These are phyloP conservation scores for Bimuria novae-zelandiae DNA, from an alignment of 2,329 filamentous ascomycete species.

Conservation along the genomic window DNA sequence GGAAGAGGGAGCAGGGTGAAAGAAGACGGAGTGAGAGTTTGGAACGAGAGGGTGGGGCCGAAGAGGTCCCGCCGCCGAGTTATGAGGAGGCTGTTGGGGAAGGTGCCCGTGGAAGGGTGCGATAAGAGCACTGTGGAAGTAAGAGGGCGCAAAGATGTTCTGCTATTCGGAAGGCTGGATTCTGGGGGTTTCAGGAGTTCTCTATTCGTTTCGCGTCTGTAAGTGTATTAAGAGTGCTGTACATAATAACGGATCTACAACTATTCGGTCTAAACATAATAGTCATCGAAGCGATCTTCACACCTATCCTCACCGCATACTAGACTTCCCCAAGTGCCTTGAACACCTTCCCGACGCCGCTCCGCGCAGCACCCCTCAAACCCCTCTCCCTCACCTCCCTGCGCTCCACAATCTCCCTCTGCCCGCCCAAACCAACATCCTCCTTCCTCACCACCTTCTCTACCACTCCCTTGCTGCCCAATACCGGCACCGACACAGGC, in stretches of 20 bases:
- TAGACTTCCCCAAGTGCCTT: background rate
- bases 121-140: background rate
- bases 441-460: too few species aligned
- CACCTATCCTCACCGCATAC: background rate
- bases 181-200: background rate
- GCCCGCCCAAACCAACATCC: background rate
- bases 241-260: too few species aligned
- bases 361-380: background rate
- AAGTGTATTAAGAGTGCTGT: too few species aligned
- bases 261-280: too few species aligned
- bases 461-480: background rate
- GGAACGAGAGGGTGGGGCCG: conserved; percentile 1
- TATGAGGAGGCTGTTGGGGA: conserved; percentile 11
- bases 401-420: background rate
- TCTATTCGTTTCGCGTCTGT: too few species aligned
- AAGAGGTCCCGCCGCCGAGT: conserved; percentile 4
- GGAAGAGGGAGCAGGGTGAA: background rate
- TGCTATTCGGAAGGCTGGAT: background rate
- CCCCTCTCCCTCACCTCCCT: background rate
- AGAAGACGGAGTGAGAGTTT: conserved; percentile 1
- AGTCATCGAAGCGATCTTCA: too few species aligned
- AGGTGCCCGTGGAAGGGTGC: background rate
- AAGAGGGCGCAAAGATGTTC: background rate
- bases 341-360: background rate
- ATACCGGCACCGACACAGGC: background rate